A percentile compares a stretch with the other conserved stretches of the same genome.
phyloP scores from a whole-genome alignment of 2,329 filamentous ascomycete genomes.

The Fusarium sp. region DNA sequence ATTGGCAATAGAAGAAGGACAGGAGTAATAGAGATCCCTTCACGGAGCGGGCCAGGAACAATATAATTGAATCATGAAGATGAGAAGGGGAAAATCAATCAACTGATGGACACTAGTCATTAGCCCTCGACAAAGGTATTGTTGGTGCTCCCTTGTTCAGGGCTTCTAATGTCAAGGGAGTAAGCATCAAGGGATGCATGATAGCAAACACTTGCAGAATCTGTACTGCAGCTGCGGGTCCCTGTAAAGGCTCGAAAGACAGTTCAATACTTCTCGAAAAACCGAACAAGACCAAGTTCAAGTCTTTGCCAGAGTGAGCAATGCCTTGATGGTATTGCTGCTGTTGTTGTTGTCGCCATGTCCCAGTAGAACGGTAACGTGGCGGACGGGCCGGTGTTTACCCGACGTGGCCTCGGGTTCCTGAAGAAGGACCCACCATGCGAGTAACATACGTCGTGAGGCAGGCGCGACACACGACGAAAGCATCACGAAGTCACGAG shows the following conservation, averaged over 20 bases:
- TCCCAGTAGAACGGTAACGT: constrained; percentile 34
- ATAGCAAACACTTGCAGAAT: not conserved
- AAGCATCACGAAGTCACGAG: constrained; percentile 35
- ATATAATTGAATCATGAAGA: not conserved
- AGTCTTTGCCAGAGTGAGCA: not conserved
- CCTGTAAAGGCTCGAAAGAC: not conserved
- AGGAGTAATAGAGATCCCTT: constrained; percentile 10
- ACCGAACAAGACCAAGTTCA: not conserved
- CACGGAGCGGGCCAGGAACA: constrained; percentile 4
- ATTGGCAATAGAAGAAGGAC: constrained; percentile 17
- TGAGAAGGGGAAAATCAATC: not conserved
- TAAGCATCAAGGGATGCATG: constrained; percentile 4
- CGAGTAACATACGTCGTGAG: constrained; percentile 44
- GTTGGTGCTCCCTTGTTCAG: constrained; percentile 27
- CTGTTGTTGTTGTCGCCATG: constrained; percentile 13
- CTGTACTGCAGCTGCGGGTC: not conserved
- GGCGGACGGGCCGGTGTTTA: constrained; percentile 41
- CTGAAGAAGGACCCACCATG: constrained; percentile 38
- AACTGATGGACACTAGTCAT: constrained; percentile 6
- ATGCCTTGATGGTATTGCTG: not conserved
- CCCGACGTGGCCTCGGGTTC: constrained; percentile 37
- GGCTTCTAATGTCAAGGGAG: constrained; percentile 14
- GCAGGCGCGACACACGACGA: constrained; percentile 39
- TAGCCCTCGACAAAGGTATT: constrained; percentile 1
- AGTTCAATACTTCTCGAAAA: not conserved